These are phyloP conservation scores for Prunus yedoensis DNA, from an alignment of 331 rosid genomes.

Conservation along the genomic window DNA sequence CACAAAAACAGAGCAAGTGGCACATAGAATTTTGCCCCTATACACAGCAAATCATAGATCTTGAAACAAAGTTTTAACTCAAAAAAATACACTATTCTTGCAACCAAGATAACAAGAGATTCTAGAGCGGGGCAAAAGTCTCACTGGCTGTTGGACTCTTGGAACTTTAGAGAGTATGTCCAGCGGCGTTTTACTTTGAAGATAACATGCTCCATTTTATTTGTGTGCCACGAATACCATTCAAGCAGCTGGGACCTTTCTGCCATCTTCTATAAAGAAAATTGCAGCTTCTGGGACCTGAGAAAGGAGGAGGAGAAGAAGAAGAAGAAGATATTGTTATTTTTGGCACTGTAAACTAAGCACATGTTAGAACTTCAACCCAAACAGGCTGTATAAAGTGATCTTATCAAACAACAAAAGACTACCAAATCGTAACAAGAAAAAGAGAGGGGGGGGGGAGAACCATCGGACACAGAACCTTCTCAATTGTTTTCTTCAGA, in stretches of 20 bases:
- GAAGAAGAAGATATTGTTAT: not conserved
- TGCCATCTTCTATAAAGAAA: conserved; percentile 97
- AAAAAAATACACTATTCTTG: not conserved
- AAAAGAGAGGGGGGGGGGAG: not conserved
- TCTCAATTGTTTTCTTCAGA: not conserved
- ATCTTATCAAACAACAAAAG: not conserved
- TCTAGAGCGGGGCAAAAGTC: conserved; percentile 15
- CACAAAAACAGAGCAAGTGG: conserved; percentile 4
- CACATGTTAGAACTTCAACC: not conserved
- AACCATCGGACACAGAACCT: conserved; percentile 2
- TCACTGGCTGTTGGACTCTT: conserved; percentile 1
- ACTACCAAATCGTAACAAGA: not conserved
- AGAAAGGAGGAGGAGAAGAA: conserved; percentile 3
- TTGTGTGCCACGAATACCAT: conserved; percentile 30
- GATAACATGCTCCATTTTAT: conserved; percentile 15
- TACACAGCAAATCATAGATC: conserved; percentile 2
- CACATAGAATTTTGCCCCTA: conserved; percentile 13
- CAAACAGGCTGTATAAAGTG: not conserved
- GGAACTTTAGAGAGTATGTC: conserved; percentile 3
- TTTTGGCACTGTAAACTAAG: not conserved
- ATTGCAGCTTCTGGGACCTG: conserved; percentile 94
- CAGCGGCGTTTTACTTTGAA: conserved; percentile 11
- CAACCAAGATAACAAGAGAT: conserved; percentile 29
- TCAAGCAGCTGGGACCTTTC: conserved; percentile 97
- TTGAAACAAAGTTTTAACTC: conserved; percentile 1